Percentiles rank a stretch among this genome's conserved stretches.
phyloP scores from a whole-genome alignment of 2,329 filamentous ascomycete species.

The Alternaria triticimaculans region DNA sequence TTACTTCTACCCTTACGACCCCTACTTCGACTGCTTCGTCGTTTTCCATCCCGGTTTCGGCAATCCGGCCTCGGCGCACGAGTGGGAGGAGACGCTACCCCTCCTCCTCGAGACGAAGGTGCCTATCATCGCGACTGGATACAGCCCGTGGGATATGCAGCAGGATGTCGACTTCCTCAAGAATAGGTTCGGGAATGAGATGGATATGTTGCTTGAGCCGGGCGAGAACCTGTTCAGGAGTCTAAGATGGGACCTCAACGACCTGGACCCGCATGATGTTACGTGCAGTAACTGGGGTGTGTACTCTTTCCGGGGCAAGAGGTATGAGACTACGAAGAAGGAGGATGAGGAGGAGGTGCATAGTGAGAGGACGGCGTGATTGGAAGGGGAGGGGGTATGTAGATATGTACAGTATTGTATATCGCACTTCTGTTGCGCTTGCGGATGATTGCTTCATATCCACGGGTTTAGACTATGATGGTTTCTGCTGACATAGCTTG shows the following conservation, averaged over 20 bases:
- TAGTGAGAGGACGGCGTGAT: constrained; percentile 40
- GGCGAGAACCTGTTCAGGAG: constrained; percentile 95
- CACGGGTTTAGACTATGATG: background rate
- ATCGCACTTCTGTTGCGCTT: background rate
- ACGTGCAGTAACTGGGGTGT: constrained; percentile 97
- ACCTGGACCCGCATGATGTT: constrained; percentile 90
- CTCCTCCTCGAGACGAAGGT: constrained; percentile 93
- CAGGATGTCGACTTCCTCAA: constrained; percentile 90
- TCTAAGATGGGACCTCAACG: constrained; percentile 95
- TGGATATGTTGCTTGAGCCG: constrained; percentile 88
- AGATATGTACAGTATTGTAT: constrained; percentile 5
- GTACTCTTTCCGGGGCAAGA: constrained; percentile 97
- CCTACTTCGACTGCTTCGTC: constrained; percentile 97
- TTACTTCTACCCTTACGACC: constrained; percentile 92
- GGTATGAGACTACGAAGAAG: constrained; percentile 74
- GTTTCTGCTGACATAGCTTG: background rate
- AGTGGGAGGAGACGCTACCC: constrained; percentile 92
- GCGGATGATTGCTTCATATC: background rate
- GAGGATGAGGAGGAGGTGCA: constrained; percentile 49
- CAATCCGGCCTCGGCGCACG: constrained; percentile 89
- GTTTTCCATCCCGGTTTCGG: constrained; percentile 96
- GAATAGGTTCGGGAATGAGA: constrained; percentile 84
- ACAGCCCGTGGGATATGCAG: constrained; percentile 94
- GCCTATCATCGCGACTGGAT: constrained; percentile 92
- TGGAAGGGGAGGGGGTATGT: background rate